Conservation (phyloP, 495 filamentous ascomycete genomes). For the Neurospora pannonica region DNA sequence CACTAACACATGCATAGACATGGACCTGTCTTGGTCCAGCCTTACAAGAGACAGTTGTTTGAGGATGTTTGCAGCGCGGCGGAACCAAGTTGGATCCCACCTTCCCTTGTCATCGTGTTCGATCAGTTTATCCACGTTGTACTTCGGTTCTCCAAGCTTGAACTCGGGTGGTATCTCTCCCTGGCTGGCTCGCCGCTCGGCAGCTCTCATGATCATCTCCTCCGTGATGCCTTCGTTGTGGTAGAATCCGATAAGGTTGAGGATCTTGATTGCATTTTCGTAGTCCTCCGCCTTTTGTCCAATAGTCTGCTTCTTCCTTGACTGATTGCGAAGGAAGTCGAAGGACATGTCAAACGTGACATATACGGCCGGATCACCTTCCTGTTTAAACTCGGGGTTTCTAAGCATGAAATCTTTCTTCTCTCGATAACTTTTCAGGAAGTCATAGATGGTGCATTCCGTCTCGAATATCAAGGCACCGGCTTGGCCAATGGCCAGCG, state of each 20-base stretch:
- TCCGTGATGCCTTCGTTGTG: not conserved
- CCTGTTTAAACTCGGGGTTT: no score
- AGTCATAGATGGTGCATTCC: no score
- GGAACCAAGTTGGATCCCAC: not conserved
- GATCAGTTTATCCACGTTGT: no score
- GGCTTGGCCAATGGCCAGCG: no score
- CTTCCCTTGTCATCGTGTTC: not conserved
- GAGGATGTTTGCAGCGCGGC: not conserved
- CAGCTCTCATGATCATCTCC: not conserved
- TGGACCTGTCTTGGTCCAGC: not conserved
- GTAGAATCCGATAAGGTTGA: not conserved
- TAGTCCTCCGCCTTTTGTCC: not conserved
- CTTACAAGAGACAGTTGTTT: not conserved
- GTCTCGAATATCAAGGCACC: no score
- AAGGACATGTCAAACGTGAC: not conserved
- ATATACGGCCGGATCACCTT: not conserved
- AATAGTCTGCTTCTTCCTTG: no score
- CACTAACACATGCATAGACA: not conserved
- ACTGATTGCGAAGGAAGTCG: no score
- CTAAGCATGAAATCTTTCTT: no score
- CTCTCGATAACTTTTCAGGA: no score
- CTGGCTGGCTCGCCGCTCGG: not conserved
- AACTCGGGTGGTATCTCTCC: no score
- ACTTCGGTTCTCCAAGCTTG: no score
- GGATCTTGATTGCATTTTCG: not conserved